Evolutionary conservation across 2,329 filamentous ascomycete genomes (phyloP).

Genomic region (Gyromitra esculenta): DNA sequence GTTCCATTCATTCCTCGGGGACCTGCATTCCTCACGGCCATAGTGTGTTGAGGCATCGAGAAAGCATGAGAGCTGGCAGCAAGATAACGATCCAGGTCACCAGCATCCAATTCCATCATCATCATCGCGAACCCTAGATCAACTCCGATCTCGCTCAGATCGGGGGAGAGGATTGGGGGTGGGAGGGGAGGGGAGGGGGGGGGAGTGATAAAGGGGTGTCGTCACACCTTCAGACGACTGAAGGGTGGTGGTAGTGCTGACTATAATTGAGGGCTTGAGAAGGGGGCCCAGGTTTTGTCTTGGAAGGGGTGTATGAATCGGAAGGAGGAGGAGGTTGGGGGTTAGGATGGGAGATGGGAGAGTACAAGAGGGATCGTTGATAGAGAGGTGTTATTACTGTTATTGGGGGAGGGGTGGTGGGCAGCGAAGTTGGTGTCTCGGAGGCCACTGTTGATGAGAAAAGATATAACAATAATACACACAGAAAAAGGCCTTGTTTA

Average conservation of each 20-base stretch:
- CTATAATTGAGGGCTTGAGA: slow-evolving; percentile 45
- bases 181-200: slow-evolving; percentile 39
- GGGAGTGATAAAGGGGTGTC: slow-evolving; percentile 47
- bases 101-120: slow-evolving; percentile 52
- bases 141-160: slow-evolving; percentile 51
- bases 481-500: slow-evolving; percentile 35
- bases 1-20: slow-evolving; percentile 51
- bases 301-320: slow-evolving; percentile 47
- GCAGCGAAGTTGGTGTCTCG: slow-evolving; percentile 46
- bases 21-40: slow-evolving; percentile 51
- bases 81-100: slow-evolving; percentile 49
- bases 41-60: slow-evolving; percentile 42
- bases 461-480: slow-evolving; percentile 47
- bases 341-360: slow-evolving; percentile 40
- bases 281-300: slow-evolving; percentile 45
- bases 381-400: slow-evolving; percentile 48
- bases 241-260: slow-evolving; percentile 32
- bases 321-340: slow-evolving; percentile 32
- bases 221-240: slow-evolving; percentile 48
- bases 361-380: slow-evolving; percentile 50
- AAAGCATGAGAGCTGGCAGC: slow-evolving; percentile 39
- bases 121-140: slow-evolving; percentile 49
- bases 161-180: slow-evolving; percentile 44
- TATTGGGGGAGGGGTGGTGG: slow-evolving; percentile 40
- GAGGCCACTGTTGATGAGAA: slow-evolving; percentile 28